Evolutionary conservation across 2,329 filamentous ascomycete species (phyloP).

Genomic region (Penicillium sp.): DNA sequence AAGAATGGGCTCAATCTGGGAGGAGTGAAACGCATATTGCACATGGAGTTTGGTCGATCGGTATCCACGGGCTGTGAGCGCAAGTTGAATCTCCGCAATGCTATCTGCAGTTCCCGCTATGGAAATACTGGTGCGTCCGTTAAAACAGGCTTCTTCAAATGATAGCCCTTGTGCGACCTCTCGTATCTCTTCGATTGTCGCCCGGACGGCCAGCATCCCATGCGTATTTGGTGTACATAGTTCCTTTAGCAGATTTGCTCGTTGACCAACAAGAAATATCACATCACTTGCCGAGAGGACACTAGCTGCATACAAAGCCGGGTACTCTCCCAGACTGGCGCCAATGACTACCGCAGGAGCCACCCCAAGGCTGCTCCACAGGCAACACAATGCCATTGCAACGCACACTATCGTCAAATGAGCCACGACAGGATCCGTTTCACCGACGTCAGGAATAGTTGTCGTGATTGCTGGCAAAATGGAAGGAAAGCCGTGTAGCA

Average conservation of each 20-base stretch:
- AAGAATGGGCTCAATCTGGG: constrained; percentile 3
- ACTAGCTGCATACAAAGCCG: constrained; percentile 33
- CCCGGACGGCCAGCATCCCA: constrained; percentile 54
- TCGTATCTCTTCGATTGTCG: neutral
- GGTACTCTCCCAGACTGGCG: constrained; percentile 10
- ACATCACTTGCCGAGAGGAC: constrained; percentile 38
- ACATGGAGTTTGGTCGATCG: neutral
- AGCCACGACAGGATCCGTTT: neutral
- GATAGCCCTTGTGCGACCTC: neutral
- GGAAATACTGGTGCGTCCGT: neutral
- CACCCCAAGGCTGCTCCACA: neutral
- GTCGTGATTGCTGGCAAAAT: neutral
- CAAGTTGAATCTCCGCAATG: neutral
- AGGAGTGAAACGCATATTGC: constrained; percentile 1
- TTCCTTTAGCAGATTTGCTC: constrained; percentile 58
- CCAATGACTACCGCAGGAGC: constrained; percentile 26
- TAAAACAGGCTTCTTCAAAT: neutral
- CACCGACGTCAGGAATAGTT: neutral
- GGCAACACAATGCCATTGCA: neutral
- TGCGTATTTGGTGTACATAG: constrained; percentile 68
- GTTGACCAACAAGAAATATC: constrained; percentile 67
- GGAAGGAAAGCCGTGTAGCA: neutral
- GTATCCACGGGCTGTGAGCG: neutral
- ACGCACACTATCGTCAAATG: neutral
- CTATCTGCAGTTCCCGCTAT: neutral